Conservation (phyloP, 305 asterid genomes). For the Caryopteris hybrid region DNA sequence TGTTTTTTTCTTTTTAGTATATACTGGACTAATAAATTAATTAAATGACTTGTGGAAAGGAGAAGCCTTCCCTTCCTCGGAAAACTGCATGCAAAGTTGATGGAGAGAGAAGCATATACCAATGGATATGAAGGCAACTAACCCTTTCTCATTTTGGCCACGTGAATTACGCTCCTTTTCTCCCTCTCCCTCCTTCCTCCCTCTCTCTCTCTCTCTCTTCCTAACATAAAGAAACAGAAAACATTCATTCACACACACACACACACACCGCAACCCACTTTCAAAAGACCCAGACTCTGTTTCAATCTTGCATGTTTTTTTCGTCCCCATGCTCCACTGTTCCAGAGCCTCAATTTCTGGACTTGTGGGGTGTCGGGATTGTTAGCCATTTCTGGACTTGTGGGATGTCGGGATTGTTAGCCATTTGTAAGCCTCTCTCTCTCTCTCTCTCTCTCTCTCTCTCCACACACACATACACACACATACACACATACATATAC, state of each 20-base stretch:
- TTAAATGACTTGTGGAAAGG: no score
- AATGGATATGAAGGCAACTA: background rate
- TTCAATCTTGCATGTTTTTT: no score
- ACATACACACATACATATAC: background rate
- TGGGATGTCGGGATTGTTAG: conserved; percentile 4
- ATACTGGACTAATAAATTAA: no score
- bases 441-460: background rate
- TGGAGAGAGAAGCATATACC: conserved; percentile 5
- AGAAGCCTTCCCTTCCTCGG: background rate
- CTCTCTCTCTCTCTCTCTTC: background rate
- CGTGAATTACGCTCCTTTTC: conserved; percentile 48
- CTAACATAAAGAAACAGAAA: conserved; percentile 9
- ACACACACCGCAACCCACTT: background rate
- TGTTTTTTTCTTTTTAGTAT: no score
- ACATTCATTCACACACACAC: no score
- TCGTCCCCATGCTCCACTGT: conserved; percentile 15
- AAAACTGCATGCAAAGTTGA: conserved; percentile 19
- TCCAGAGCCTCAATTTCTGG: conserved; percentile 31
- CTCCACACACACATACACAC: no score
- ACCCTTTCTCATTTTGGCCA: background rate
- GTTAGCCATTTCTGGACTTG: no score
- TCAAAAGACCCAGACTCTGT: background rate
- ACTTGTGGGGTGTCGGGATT: conserved; percentile 23
- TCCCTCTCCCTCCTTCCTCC: conserved; percentile 11
- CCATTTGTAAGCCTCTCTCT: background rate